phyloP scores from a whole-genome alignment of 169 alveolate genomes.

The Eimeria maxima region DNA sequence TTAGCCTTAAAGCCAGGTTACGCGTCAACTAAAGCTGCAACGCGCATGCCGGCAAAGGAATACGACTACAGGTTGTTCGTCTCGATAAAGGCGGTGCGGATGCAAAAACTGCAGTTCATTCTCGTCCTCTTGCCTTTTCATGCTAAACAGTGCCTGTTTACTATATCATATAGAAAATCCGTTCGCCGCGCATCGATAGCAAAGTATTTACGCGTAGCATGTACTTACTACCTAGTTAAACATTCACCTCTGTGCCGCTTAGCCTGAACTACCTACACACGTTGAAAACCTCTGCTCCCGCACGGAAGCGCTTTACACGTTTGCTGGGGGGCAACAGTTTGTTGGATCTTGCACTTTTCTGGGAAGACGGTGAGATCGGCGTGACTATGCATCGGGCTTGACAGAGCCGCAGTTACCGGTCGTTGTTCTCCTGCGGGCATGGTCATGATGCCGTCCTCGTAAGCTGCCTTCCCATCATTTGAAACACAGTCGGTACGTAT shows the following conservation, averaged over 20 bases:
- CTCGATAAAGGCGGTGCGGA: neutral
- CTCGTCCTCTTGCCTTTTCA: neutral
- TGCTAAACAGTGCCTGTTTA: no score
- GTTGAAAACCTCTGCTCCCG: neutral
- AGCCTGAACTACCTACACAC: neutral
- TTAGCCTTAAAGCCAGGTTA: neutral
- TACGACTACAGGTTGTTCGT: neutral
- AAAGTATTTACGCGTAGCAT: neutral
- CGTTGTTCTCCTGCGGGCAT: neutral
- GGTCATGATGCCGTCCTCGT: neutral
- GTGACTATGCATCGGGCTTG: neutral
- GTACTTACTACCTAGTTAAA: neutral
- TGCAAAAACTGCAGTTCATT: neutral
- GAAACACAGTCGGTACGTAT: slow-evolving; percentile 6
- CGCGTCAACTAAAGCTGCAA: neutral
- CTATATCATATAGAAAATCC: neutral
- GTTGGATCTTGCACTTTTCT: neutral
- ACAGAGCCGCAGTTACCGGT: neutral
- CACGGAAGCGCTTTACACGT: neutral
- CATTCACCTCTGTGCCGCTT: neutral
- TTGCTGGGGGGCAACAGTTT: neutral
- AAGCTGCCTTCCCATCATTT: neutral
- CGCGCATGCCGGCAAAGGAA: neutral
- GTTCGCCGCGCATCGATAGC: neutral
- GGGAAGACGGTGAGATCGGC: neutral